A percentile compares a stretch with the other conserved stretches of the same genome.
Evolutionary conservation across 2,329 filamentous ascomycete genomes (phyloP).

Genomic region (Furcasterigmium sp.): DNA sequence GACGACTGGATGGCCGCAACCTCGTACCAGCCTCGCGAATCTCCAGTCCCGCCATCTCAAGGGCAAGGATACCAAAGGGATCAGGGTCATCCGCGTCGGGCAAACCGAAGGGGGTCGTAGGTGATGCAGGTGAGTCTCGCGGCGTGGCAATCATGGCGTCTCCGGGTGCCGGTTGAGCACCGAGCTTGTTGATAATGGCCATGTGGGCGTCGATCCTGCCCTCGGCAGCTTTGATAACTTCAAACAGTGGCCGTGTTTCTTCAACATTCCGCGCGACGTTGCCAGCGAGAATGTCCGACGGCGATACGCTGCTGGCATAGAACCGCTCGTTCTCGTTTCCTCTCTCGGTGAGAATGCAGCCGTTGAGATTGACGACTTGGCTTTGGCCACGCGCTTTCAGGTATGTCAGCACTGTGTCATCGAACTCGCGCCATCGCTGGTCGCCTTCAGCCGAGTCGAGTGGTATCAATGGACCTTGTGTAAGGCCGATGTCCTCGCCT

Average conservation of each 20-base stretch:
- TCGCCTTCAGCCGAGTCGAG: slow-evolving; percentile 47
- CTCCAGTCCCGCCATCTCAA: slow-evolving; percentile 86
- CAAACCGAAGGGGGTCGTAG: slow-evolving; percentile 61
- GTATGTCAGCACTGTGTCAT: slow-evolving; percentile 52
- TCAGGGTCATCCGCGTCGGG: slow-evolving; percentile 79
- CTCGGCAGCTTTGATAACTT: slow-evolving; percentile 84
- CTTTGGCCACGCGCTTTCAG: slow-evolving; percentile 53
- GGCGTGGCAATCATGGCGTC: slow-evolving; percentile 58
- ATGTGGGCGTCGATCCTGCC: slow-evolving; percentile 73
- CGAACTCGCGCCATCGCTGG: slow-evolving; percentile 45
- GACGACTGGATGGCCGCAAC: slow-evolving; percentile 66
- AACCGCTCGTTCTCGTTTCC: slow-evolving; percentile 57
- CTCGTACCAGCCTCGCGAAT: slow-evolving; percentile 85
- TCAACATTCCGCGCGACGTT: slow-evolving; percentile 49
- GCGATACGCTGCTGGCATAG: slow-evolving; percentile 43
- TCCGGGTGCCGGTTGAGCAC: slow-evolving; percentile 65
- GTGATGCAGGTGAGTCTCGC: slow-evolving; percentile 19
- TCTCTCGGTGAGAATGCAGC: slow-evolving; percentile 52
- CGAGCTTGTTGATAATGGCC: slow-evolving; percentile 56
- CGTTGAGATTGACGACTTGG: slow-evolving; percentile 49
- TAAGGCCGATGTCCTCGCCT: slow-evolving; percentile 73
- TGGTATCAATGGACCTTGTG: slow-evolving; percentile 66
- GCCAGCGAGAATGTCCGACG: slow-evolving; percentile 53
- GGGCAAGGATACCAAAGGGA: slow-evolving; percentile 81
- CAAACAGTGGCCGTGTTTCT: slow-evolving; percentile 58